Conservation (phyloP, 306 rosid genomes). For the Fagus sylvatica region DNA sequence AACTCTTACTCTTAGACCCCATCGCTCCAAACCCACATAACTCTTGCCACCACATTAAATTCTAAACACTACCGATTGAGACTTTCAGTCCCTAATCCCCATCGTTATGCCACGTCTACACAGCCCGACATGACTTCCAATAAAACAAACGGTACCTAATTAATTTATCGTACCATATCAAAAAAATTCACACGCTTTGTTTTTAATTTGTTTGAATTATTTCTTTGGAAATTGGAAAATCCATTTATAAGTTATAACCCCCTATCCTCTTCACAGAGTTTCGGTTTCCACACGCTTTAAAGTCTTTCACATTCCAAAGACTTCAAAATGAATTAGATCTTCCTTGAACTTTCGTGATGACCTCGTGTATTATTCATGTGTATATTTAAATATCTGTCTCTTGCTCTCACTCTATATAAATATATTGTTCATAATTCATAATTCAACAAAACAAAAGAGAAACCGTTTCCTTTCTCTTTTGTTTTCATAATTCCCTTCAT, state of each 20-base stretch:
- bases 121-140: neutral
- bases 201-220: no score
- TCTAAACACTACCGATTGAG: slow-evolving; percentile 20
- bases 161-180: neutral
- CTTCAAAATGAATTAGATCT: no score
- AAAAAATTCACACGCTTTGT: neutral
- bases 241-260: no score
- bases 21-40: neutral
- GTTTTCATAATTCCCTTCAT: neutral
- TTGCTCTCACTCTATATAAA: neutral
- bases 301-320: no score
- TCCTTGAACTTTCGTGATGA: no score
- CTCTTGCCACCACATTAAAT: neutral
- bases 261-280: no score
- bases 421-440: no score
- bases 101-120: slow-evolving; percentile 18
- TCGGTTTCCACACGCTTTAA: no score
- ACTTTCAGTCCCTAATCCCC: neutral
- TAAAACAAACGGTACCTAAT: slow-evolving; percentile 1
- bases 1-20: no score
- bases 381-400: neutral
- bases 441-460: no score
- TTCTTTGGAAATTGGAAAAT: no score
- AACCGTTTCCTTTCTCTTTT: neutral
- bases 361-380: no score